phyloP scores from a whole-genome alignment of 306 rosid genomes.

The Hippophae tibetana region DNA sequence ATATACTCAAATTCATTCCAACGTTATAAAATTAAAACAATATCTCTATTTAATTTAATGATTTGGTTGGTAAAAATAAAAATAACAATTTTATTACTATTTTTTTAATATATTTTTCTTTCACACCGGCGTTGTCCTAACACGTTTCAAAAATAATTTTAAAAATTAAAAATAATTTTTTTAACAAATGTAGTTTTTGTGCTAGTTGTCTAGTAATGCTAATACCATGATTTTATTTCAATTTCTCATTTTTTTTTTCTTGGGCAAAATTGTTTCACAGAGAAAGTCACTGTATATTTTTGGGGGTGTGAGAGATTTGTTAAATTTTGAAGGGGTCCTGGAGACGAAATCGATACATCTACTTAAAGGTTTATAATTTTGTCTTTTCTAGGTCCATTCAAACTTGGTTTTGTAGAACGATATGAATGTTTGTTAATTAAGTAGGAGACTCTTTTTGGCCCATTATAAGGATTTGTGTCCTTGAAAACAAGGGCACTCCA shows the following conservation, averaged over 20 bases:
- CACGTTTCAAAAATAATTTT: too few relatives aligned
- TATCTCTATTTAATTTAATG: too few relatives aligned
- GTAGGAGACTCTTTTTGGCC: constrained; percentile 22
- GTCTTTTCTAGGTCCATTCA: constrained; percentile 15
- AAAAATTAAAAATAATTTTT: not conserved
- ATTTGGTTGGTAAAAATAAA: too few relatives aligned
- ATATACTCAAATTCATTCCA: too few relatives aligned
- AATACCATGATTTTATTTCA: too few relatives aligned
- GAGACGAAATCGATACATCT: not conserved
- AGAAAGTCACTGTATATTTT: constrained; percentile 34
- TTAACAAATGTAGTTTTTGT: not conserved
- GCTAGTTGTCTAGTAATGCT: too few relatives aligned
- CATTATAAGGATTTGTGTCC: constrained; percentile 32
- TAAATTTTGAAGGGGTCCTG: constrained; percentile 13
- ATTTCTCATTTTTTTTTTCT: constrained; percentile 14
- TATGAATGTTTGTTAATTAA: constrained; percentile 13
- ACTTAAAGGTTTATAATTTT: constrained; percentile 1
- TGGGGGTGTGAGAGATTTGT: constrained; percentile 4
- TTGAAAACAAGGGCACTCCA: not conserved
- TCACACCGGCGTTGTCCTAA: too few relatives aligned
- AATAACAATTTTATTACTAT: too few relatives aligned
- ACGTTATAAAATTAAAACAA: too few relatives aligned
- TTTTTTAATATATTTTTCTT: too few relatives aligned
- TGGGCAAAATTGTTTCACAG: constrained; percentile 53
- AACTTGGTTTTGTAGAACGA: constrained; percentile 2